Conservation (phyloP, 129 eudicot genomes). For the Silybum marianum region DNA sequence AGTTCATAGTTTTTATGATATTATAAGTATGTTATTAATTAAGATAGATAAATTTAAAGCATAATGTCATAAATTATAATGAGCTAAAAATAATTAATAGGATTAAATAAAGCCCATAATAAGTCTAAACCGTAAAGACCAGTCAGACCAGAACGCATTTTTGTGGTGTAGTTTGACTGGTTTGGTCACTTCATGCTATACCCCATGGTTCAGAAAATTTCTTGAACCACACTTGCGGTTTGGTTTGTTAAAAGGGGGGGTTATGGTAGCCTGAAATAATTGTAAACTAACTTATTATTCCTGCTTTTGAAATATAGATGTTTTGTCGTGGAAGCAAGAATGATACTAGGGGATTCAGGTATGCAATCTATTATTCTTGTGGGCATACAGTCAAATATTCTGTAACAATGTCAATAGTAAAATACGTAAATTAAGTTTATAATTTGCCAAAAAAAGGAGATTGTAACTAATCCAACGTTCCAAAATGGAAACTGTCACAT, state of each 20-base stretch:
- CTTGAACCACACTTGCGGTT: too few species aligned
- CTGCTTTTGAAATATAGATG: slow-evolving; percentile 51
- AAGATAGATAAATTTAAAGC: not conserved
- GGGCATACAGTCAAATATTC: not conserved
- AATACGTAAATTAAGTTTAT: not conserved
- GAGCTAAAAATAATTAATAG: not conserved
- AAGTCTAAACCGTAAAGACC: not conserved
- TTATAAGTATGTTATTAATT: not conserved
- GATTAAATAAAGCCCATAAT: not conserved
- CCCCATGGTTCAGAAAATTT: too few species aligned
- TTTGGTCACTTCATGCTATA: too few species aligned
- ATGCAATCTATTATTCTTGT: not conserved
- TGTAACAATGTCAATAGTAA: not conserved
- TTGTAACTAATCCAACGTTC: not conserved
- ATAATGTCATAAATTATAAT: not conserved
- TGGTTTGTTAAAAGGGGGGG: too few species aligned
- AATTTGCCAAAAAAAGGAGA: not conserved
- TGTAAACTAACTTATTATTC: slow-evolving; percentile 6
- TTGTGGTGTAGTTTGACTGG: too few species aligned
- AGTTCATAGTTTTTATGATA: too few species aligned
- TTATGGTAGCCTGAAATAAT: not conserved
- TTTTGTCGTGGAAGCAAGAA: slow-evolving; percentile 92
- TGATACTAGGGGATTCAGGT: slow-evolving; percentile 90
- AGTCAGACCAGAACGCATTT: too few species aligned
- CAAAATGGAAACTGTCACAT: not conserved